These are phyloP conservation scores for Tritrichomonas foetus DNA, from an alignment of 208 protist species.

Conservation along the genomic window DNA sequence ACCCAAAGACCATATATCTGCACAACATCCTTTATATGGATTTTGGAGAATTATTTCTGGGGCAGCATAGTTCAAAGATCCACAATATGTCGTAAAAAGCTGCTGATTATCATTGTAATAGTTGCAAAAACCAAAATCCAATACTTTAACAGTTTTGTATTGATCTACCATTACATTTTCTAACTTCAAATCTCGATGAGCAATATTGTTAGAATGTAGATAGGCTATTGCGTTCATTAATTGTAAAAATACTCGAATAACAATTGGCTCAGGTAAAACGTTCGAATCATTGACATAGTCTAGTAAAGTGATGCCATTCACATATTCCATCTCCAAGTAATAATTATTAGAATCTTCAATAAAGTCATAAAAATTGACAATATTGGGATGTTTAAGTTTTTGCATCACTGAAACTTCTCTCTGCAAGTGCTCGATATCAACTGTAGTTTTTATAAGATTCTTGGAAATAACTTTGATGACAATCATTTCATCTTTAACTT, in stretches of 20 bases:
- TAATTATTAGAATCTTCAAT: too few species aligned
- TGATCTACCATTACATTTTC: background rate
- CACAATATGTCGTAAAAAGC: background rate
- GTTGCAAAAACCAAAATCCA: background rate
- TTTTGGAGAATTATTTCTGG: conserved; percentile 9
- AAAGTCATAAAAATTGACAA: too few species aligned
- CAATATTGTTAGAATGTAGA: background rate
- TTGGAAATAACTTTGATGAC: too few species aligned
- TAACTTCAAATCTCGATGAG: background rate
- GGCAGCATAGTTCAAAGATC: background rate
- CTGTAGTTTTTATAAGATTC: too few species aligned
- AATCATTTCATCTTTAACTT: too few species aligned
- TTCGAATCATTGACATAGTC: background rate
- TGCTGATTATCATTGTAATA: too few species aligned
- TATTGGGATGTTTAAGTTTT: too few species aligned
- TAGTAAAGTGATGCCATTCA: background rate
- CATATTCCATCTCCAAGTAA: conserved; percentile 10
- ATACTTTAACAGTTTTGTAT: background rate
- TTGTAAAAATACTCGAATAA: background rate
- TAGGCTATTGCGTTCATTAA: background rate
- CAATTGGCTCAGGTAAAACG: background rate
- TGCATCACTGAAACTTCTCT: too few species aligned
- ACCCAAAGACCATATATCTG: conserved; percentile 18
- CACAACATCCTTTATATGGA: background rate
- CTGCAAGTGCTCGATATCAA: too few species aligned